Evolutionary conservation across 768 basidiomycete genomes (phyloP), one percentile per base, ranked within the genome.

Genomic region (Pulveroboletus sp.): DNA sequence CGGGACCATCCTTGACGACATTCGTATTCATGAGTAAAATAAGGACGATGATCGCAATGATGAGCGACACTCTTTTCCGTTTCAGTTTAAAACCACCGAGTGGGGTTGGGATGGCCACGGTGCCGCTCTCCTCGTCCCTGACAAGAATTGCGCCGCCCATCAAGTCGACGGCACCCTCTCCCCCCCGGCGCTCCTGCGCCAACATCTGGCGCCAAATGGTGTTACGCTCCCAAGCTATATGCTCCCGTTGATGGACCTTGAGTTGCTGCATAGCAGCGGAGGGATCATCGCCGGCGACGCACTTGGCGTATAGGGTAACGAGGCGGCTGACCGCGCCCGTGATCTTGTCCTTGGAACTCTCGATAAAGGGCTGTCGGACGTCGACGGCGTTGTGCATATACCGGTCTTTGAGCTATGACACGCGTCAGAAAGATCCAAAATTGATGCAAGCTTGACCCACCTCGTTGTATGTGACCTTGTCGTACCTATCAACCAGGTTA

Each of bases 141-240:
- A 81, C 52, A 16, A 83, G 65, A 13, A 72, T 71, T 1, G 71
- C 79, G 9, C 81, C 83, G 14, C 73, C 59, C 33, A 57, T 56
- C 24, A 65, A 55, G 41, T 70, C 73, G 48, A 69, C 48, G 53
- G 71, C 43, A 36, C 70, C 63, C 21, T 54, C 17, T 21, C 49
- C 42, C 16, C 90, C 88, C 5, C 82, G 77, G 24, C 90, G 79
- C 57, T 90, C 88, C 34, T 82, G 79, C 3, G 83, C 85, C 50
- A 97, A 88, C 93, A 97, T 94, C 67, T 91, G 87, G 21, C 92
- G 78, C 97, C 97, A 99, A 12, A 98, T 87, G 1, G 97, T 99
- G 62, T 98, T 94, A 27, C 97, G 81, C 62, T 98, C 95, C 84
- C 94, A 95, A 4, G 95, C 94, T 53, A 95, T 88, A 63, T 92